Evolutionary conservation across 2,329 filamentous ascomycete species (phyloP).

Genomic region (Botrytis paeoniae): DNA sequence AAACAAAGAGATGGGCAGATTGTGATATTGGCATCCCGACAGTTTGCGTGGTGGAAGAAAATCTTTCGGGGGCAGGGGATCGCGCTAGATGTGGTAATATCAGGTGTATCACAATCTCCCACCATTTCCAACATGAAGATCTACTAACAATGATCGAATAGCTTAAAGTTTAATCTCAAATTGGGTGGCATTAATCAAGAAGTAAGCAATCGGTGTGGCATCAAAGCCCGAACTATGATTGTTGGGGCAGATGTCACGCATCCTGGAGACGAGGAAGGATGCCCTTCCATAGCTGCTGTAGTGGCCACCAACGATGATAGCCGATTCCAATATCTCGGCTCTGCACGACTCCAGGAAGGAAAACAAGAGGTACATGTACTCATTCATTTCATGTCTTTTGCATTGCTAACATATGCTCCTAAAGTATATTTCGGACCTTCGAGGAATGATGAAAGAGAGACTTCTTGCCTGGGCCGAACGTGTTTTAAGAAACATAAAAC

Average conservation of each 20-base stretch:
- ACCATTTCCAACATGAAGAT: background rate
- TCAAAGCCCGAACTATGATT: background rate
- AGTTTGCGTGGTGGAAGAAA: background rate
- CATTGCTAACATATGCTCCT: background rate
- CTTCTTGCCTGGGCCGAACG: background rate
- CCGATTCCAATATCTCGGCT: background rate
- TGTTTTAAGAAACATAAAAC: too few relatives aligned
- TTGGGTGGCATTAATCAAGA: background rate
- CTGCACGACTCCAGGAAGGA: background rate
- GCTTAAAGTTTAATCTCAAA: constrained; percentile 1
- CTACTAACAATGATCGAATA: background rate
- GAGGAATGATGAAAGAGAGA: background rate
- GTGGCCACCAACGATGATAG: background rate
- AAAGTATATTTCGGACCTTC: background rate
- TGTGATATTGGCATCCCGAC: background rate
- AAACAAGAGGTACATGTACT: background rate
- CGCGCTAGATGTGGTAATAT: background rate
- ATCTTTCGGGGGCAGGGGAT: too few relatives aligned
- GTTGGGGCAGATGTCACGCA: constrained; percentile 7
- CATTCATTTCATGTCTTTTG: background rate
- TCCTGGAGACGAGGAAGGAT: background rate
- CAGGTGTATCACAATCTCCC: background rate
- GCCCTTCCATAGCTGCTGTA: background rate
- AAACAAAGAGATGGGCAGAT: background rate
- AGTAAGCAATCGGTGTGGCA: background rate